A percentile compares a stretch with the other conserved stretches of the same genome.
These are phyloP conservation scores for Teunomyces barrocoloradensis DNA, from an alignment of 805 yeast genomes.

Conservation along the genomic window DNA sequence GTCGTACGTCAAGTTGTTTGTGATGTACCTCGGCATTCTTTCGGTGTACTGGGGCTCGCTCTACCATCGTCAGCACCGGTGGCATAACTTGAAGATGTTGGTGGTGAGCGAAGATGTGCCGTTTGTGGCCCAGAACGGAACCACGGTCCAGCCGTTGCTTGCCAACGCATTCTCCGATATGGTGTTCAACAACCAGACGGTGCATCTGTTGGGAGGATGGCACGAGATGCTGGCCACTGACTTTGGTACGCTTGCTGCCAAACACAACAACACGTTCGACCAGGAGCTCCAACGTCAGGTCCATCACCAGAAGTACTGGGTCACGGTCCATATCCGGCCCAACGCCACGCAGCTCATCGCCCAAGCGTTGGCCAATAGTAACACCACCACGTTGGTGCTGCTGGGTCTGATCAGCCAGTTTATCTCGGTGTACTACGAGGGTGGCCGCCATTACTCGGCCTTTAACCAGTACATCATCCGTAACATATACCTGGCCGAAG, in stretches of 20 bases:
- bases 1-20: conserved; percentile 19
- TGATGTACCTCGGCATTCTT: conserved; percentile 28
- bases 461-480: conserved; percentile 34
- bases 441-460: conserved; percentile 31
- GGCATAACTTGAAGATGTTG: conserved; percentile 33
- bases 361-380: conserved; percentile 6
- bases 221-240: conserved; percentile 12
- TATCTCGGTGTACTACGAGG: conserved; percentile 22
- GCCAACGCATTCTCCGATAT: conserved; percentile 18
- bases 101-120: conserved; percentile 33
- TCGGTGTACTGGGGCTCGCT: conserved; percentile 43
- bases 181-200: conserved; percentile 11
- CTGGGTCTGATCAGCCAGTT: conserved; percentile 15
- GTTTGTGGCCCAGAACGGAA: conserved; percentile 16
- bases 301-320: conserved; percentile 32
- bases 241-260: conserved; percentile 13
- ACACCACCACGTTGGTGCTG: conserved; percentile 5
- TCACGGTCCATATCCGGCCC: conserved; percentile 22
- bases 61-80: conserved; percentile 27
- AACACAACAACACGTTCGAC: conserved; percentile 17
- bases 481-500: conserved; percentile 16
- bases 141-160: conserved; percentile 16
- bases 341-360: conserved; percentile 24
- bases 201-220: conserved; percentile 17
- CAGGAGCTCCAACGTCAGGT: conserved; percentile 18